Percentiles rank a stretch among this genome's conserved stretches.
Evolutionary conservation across 2,329 filamentous ascomycete species (phyloP).

Genomic region (Decorospora gaudefroyi): DNA sequence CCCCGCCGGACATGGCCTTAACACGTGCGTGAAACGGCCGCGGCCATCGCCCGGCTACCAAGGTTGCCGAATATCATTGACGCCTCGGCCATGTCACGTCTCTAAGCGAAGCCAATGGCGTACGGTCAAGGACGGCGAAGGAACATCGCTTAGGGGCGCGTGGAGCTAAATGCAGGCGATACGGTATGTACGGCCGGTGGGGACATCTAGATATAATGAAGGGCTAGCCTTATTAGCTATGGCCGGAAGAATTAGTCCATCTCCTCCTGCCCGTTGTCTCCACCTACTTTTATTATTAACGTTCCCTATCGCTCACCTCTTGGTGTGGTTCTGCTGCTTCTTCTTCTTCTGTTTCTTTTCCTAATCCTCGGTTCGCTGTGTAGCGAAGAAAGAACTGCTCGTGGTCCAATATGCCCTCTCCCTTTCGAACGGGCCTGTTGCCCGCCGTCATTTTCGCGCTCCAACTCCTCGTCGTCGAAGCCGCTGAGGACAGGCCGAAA

Average conservation of each 20-base stretch:
- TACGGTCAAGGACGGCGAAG: not conserved
- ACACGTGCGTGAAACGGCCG: constrained; percentile 5
- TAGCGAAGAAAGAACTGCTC: not conserved
- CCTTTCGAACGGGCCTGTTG: constrained; percentile 15
- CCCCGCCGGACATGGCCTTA: not conserved
- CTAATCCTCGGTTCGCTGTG: not conserved
- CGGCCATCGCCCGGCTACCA: constrained; percentile 7
- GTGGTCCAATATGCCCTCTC: not conserved
- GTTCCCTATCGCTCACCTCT: constrained; percentile 2
- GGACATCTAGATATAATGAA: constrained; percentile 8
- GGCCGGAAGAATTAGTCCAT: constrained; percentile 5
- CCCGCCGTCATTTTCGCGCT: constrained; percentile 13
- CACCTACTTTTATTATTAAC: not conserved
- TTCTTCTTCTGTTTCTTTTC: not conserved
- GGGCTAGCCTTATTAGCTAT: constrained; percentile 4
- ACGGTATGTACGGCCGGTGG: constrained; percentile 24
- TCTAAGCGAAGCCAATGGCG: constrained; percentile 16
- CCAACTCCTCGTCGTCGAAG: constrained; percentile 17
- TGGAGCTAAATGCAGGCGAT: constrained; percentile 7
- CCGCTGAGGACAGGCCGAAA: constrained; percentile 25
- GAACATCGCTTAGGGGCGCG: constrained; percentile 23
- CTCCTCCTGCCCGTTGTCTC: constrained; percentile 7
- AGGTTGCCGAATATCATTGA: constrained; percentile 4
- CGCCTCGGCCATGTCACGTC: constrained; percentile 6
- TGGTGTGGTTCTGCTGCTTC: not conserved